Evolutionary conservation across 1,284 basidiomycete genomes (phyloP).

Genomic region (Naganishia sp.): DNA sequence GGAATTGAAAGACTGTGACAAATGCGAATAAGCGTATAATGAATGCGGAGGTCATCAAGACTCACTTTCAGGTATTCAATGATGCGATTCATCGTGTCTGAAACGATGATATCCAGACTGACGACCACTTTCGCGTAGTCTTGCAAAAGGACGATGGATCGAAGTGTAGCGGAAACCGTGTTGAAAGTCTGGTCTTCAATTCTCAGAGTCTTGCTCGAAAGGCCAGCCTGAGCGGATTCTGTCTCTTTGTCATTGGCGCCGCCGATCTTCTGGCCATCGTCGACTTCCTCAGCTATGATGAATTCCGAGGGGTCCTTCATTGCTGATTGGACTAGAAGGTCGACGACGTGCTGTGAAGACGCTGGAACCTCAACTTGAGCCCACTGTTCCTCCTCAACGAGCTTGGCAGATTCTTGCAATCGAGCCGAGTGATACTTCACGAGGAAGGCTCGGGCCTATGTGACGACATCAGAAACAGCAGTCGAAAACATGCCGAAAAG

Average conservation of each 20-base stretch:
- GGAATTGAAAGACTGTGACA: constrained; percentile 80
- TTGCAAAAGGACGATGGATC: constrained; percentile 71
- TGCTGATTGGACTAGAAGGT: constrained; percentile 76
- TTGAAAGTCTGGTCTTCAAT: constrained; percentile 84
- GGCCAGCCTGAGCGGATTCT: neutral
- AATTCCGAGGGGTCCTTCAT: constrained; percentile 76
- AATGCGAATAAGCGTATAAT: neutral
- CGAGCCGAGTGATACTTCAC: constrained; percentile 80
- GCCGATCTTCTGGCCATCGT: constrained; percentile 2
- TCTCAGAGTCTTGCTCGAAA: constrained; percentile 58
- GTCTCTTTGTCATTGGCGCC: neutral
- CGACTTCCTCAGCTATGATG: constrained; percentile 49
- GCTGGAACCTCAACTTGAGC: constrained; percentile 72
- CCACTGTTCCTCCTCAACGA: constrained; percentile 63
- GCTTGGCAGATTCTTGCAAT: constrained; percentile 77
- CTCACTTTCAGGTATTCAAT: constrained; percentile 87
- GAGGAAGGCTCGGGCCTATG: constrained; percentile 80
- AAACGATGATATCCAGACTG: constrained; percentile 84
- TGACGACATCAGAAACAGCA: constrained; percentile 25
- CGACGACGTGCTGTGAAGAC: constrained; percentile 68
- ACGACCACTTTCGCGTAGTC: constrained; percentile 89
- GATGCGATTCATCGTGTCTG: constrained; percentile 87
- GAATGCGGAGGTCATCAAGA: neutral
- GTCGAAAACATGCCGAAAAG: neutral
- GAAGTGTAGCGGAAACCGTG: constrained; percentile 80